Percentiles rank a stretch among this genome's conserved stretches.
Conservation (phyloP, 495 filamentous ascomycete genomes). For the Penicillium nucicola region DNA sequence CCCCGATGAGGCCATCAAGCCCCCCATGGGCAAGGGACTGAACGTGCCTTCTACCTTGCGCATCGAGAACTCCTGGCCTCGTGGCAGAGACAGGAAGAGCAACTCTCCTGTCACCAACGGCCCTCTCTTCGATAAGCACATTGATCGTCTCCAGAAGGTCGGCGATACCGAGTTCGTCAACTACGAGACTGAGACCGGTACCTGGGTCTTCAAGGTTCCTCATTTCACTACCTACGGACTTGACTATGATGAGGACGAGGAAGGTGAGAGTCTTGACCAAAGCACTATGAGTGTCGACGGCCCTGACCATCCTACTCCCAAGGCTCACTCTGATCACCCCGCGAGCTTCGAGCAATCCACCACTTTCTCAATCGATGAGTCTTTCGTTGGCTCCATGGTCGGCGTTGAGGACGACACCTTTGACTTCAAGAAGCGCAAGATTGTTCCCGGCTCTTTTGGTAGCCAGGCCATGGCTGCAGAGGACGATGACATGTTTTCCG, state of each 20-base stretch:
- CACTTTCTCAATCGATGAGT: conserved; percentile 50
- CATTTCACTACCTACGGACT: conserved; percentile 97
- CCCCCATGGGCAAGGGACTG: conserved; percentile 76
- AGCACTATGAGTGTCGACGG: conserved; percentile 53
- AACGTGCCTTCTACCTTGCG: conserved; percentile 85
- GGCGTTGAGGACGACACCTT: conserved; percentile 75
- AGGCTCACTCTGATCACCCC: conserved; percentile 38
- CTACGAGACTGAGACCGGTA: conserved; percentile 74
- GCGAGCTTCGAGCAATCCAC: conserved; percentile 43
- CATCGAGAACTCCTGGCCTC: conserved; percentile 88
- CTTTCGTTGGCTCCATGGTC: conserved; percentile 44
- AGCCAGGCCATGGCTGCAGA: conserved; percentile 53
- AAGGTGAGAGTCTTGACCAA: conserved; percentile 51
- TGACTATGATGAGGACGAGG: conserved; percentile 78
- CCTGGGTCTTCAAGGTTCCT: conserved; percentile 87
- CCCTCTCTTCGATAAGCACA: conserved; percentile 68
- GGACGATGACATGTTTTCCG: conserved; percentile 42
- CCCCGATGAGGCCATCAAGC: conserved; percentile 68
- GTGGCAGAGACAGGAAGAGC: conserved; percentile 57
- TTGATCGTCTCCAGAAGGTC: conserved; percentile 75
- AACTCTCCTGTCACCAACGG: conserved; percentile 53
- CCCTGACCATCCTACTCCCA: conserved; percentile 56
- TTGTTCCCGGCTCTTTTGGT: conserved; percentile 77
- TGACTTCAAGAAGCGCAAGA: conserved; percentile 70
- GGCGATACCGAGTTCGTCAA: conserved; percentile 73